A percentile compares a stretch with the other conserved stretches of the same genome.
Conservation (phyloP, 108 stramenopile genomes). For the Skeletonema tropicum region DNA sequence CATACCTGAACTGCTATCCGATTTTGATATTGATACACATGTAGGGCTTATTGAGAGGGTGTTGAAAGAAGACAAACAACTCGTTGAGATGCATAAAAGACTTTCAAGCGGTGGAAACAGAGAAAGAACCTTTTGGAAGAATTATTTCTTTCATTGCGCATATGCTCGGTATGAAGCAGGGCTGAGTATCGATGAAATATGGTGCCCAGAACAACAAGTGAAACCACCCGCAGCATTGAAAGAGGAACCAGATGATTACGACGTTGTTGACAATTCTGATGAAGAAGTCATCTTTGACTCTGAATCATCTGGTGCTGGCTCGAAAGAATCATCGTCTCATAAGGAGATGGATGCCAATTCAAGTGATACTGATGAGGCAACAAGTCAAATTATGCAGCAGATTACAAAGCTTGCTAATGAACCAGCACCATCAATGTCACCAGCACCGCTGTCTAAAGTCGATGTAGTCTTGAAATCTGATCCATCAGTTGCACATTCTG, state of each 20-base stretch:
- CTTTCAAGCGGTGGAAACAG: constrained; percentile 66
- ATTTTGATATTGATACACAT: constrained; percentile 85
- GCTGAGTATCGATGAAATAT: constrained; percentile 88
- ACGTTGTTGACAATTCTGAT: constrained; percentile 25
- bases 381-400: neutral
- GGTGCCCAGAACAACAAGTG: constrained; percentile 63
- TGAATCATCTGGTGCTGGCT: constrained; percentile 6
- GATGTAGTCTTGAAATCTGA: constrained; percentile 19
- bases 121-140: constrained; percentile 81
- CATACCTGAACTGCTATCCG: constrained; percentile 64
- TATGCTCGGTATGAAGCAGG: constrained; percentile 86
- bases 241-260: constrained; percentile 30
- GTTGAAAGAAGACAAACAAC: constrained; percentile 66
- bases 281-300: constrained; percentile 34
- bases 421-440: constrained; percentile 5
- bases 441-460: constrained; percentile 12
- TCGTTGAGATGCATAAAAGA: constrained; percentile 70
- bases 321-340: constrained; percentile 5
- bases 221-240: constrained; percentile 1
- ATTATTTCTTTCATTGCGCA: constrained; percentile 89
- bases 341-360: neutral
- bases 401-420: constrained; percentile 16
- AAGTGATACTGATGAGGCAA: neutral
- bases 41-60: constrained; percentile 83
- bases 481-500: constrained; percentile 15